These are phyloP conservation scores for Erythrophleum fordii DNA, from an alignment of 306 rosid species.

Conservation along the genomic window DNA sequence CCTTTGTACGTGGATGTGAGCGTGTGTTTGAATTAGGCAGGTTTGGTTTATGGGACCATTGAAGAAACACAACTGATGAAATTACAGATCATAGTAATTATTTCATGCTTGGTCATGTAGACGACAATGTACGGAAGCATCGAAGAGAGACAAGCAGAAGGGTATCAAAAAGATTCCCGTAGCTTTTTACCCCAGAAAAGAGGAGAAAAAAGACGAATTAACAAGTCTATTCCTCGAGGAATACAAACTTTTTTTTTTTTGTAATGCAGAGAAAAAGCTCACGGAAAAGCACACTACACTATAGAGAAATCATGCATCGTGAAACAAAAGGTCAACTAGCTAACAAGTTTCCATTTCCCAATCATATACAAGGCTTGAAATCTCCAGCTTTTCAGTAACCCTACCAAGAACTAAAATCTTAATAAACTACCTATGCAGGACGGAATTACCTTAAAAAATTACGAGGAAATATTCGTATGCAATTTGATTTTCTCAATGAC, in stretches of 20 bases:
- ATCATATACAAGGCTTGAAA: conserved; percentile 23
- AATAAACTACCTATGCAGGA: neutral
- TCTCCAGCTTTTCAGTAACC: neutral
- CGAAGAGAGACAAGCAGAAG: neutral
- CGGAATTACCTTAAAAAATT: no score
- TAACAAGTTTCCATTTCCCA: conserved; percentile 19
- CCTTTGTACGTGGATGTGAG: no score
- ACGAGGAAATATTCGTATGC: no score
- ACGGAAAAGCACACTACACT: conserved; percentile 24
- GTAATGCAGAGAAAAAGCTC: neutral
- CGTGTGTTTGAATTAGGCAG: neutral
- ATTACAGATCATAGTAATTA: neutral
- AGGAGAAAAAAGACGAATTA: neutral
- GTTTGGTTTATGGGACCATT: neutral
- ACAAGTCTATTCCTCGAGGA: no score
- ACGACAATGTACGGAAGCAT: neutral
- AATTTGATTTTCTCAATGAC: no score
- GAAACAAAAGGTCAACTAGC: conserved; percentile 21
- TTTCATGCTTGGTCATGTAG: neutral
- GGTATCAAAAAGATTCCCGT: neutral
- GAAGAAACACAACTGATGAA: neutral
- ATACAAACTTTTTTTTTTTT: neutral
- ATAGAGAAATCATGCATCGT: neutral
- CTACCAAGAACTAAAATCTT: no score
- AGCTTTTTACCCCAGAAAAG: neutral